Percentiles rank a stretch among this genome's conserved stretches.
These are phyloP conservation scores for Daedaleopsis sinensis DNA, from an alignment of 768 basidiomycete species.

Conservation along the genomic window DNA sequence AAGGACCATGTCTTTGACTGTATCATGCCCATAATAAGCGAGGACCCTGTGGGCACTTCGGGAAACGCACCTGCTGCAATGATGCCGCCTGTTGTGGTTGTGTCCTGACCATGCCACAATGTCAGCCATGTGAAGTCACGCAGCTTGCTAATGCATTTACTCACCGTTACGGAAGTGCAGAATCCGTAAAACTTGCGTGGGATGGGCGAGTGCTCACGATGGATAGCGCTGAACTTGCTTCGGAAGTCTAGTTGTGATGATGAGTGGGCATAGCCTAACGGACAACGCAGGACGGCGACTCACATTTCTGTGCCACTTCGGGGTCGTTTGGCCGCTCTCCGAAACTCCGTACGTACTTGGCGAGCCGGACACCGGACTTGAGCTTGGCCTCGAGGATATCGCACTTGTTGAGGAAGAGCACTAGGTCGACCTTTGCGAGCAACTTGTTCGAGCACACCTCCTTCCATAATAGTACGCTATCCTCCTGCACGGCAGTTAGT, in stretches of 20 bases:
- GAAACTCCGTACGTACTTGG: constrained; percentile 74
- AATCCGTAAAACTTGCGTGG: constrained; percentile 81
- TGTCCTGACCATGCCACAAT: constrained; percentile 46
- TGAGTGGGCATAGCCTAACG: not conserved
- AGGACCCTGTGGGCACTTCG: not conserved
- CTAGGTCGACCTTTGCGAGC: constrained; percentile 69
- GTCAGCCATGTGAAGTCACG: not conserved
- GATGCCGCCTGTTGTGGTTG: constrained; percentile 72
- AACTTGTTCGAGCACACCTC: constrained; percentile 72
- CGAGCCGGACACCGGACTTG: constrained; percentile 60
- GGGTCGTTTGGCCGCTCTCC: constrained; percentile 69
- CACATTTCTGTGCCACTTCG: constrained; percentile 69
- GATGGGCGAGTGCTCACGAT: constrained; percentile 72
- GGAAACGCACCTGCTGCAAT: constrained; percentile 67
- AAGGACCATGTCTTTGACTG: constrained; percentile 83
- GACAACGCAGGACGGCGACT: constrained; percentile 25
- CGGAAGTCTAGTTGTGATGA: constrained; percentile 51
- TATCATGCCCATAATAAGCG: not conserved
- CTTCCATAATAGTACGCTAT: constrained; percentile 78
- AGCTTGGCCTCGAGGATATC: constrained; percentile 74
- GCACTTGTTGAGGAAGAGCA: constrained; percentile 83
- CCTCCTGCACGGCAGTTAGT: constrained; percentile 50
- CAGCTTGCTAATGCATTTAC: constrained; percentile 18
- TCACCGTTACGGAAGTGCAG: constrained; percentile 73
- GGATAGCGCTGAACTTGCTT: constrained; percentile 75